Conservation (phyloP, 192 early-diverging fungal species). For the Gryganskiella cystojenkinii region DNA sequence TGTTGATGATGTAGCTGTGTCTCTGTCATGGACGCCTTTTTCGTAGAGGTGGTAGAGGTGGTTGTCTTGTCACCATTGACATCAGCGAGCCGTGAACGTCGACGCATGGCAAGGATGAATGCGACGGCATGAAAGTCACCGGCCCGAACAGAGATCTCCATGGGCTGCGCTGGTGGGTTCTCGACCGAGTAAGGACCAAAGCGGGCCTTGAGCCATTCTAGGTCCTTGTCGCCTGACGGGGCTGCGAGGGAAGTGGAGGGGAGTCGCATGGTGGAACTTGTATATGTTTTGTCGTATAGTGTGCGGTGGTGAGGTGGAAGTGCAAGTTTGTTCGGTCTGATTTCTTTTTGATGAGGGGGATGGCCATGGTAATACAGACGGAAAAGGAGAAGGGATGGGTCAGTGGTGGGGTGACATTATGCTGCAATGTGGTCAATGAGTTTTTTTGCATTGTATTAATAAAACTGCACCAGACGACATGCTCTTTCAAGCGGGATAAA, state of each 20-base stretch:
- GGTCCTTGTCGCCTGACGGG: conserved; percentile 17
- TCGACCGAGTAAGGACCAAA: conserved; percentile 51
- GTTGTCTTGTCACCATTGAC: too few species aligned
- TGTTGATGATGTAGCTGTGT: neutral
- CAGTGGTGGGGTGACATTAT: too few species aligned
- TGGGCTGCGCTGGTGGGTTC: conserved; percentile 41
- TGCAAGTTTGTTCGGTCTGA: too few species aligned
- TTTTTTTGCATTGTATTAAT: too few species aligned
- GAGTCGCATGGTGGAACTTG: neutral
- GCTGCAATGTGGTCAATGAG: too few species aligned
- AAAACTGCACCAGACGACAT: too few species aligned
- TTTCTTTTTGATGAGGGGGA: too few species aligned
- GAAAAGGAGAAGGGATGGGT: too few species aligned
- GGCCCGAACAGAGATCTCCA: conserved; percentile 44
- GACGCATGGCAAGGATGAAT: conserved; percentile 52
- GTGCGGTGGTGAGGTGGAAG: too few species aligned
- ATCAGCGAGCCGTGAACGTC: conserved; percentile 26
- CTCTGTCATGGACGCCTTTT: neutral
- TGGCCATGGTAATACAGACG: too few species aligned
- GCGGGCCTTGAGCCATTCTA: conserved; percentile 50
- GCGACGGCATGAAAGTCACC: conserved; percentile 51
- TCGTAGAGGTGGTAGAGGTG: neutral
- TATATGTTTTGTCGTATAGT: too few species aligned
- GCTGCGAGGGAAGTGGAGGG: neutral
- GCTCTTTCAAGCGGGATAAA: too few species aligned